A percentile compares a stretch with the other conserved stretches of the same genome.
Evolutionary conservation across 108 stramenopile genomes (phyloP).

Genomic region (Fragilariopsis cylindrus): DNA sequence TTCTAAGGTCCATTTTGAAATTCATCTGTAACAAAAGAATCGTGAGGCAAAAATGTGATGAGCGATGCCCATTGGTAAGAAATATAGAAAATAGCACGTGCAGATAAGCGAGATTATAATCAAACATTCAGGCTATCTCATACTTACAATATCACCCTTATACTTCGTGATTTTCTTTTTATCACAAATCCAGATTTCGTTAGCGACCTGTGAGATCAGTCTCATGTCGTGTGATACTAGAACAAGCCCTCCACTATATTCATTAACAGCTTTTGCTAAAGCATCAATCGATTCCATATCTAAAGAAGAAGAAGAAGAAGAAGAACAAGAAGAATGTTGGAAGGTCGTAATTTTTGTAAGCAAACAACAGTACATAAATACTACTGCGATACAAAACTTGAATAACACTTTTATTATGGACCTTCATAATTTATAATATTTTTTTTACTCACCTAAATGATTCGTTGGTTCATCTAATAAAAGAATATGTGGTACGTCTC

Average conservation of each 20-base stretch:
- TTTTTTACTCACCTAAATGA: conserved; percentile 44
- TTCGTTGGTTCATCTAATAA: conserved; percentile 64
- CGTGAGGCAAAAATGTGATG: too few species aligned
- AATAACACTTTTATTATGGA: not conserved
- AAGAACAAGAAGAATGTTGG: not conserved
- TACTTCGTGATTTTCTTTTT: conserved; percentile 86
- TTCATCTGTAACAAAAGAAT: conserved; percentile 25
- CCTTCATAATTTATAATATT: not conserved
- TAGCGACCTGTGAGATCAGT: conserved; percentile 83
- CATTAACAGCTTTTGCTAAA: conserved; percentile 96
- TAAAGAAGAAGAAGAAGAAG: conserved; percentile 29
- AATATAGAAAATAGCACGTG: too few species aligned
- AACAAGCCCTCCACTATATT: conserved; percentile 95
- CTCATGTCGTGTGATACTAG: conserved; percentile 99
- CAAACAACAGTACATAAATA: not conserved
- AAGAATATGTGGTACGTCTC: conserved; percentile 93
- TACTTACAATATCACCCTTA: conserved; percentile 74
- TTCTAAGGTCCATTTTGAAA: conserved; percentile 93
- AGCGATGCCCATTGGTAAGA: too few species aligned
- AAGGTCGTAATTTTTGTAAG: not conserved
- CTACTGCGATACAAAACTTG: not conserved
- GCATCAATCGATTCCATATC: conserved; percentile 97
- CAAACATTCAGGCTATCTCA: too few species aligned
- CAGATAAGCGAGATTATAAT: too few species aligned
- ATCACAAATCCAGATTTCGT: conserved; percentile 99